A percentile compares a stretch with the other conserved stretches of the same genome.
phyloP scores from a whole-genome alignment of 2,329 filamentous ascomycete genomes.

The Aspergillus neoniger region DNA sequence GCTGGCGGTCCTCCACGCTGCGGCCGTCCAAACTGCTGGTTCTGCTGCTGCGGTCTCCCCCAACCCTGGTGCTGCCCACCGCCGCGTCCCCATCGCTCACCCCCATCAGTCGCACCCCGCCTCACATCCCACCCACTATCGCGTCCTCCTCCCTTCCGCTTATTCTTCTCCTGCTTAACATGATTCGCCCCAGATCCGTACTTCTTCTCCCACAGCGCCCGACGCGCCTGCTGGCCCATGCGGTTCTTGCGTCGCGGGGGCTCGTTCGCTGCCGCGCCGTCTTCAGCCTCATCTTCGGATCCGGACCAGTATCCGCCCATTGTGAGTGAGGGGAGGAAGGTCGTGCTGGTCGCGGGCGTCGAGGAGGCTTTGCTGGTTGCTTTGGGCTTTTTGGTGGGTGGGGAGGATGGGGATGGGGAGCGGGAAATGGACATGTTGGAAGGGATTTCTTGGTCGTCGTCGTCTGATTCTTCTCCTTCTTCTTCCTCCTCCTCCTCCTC shows the following conservation, averaged over 20 bases:
- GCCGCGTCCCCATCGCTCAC: slow-evolving; percentile 28
- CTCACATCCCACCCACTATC: slow-evolving; percentile 62
- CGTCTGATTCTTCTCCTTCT: not conserved
- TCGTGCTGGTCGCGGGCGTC: slow-evolving; percentile 42
- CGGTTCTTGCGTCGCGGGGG: slow-evolving; percentile 58
- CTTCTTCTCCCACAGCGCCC: slow-evolving; percentile 64
- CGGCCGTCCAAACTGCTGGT: slow-evolving; percentile 24
- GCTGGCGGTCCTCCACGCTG: slow-evolving; percentile 14
- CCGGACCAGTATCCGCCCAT: slow-evolving; percentile 66
- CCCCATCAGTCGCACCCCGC: slow-evolving; percentile 53
- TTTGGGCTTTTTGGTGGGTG: slow-evolving; percentile 20
- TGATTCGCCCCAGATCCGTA: slow-evolving; percentile 62
- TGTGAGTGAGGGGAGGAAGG: slow-evolving; percentile 63
- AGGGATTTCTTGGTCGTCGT: too few species aligned
- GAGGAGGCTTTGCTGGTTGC: slow-evolving; percentile 29
- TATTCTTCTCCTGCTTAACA: slow-evolving; percentile 46
- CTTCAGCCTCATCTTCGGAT: slow-evolving; percentile 49
- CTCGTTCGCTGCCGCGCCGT: slow-evolving; percentile 41
- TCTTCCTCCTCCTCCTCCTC: too few species aligned
- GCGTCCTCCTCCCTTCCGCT: slow-evolving; percentile 37
- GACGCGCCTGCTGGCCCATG: slow-evolving; percentile 63
- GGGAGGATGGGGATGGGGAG: slow-evolving; percentile 34
- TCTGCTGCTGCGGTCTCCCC: slow-evolving; percentile 11
- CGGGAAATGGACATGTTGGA: slow-evolving; percentile 37
- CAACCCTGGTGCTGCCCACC: slow-evolving; percentile 24